Conservation (phyloP, 495 filamentous ascomycete species). For the Penicillium egyptiacum region DNA sequence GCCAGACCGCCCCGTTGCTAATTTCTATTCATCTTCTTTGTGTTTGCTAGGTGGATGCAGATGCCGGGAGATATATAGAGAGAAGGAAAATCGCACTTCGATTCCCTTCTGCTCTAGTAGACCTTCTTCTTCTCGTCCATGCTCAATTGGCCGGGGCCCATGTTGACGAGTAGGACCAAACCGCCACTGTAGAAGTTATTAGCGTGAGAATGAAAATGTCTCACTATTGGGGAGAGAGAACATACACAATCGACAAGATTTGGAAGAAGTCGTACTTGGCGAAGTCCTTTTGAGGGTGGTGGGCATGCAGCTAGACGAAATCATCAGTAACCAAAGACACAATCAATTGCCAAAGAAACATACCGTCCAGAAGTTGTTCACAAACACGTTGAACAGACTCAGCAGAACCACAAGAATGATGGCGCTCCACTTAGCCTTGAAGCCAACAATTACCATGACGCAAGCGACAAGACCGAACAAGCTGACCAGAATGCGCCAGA, state of each 20-base stretch:
- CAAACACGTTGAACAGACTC: constrained; percentile 92
- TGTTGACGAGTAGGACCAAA: constrained; percentile 93
- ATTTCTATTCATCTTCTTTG: constrained; percentile 3
- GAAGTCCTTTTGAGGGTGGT: constrained; percentile 99
- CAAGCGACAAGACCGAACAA: constrained; percentile 84
- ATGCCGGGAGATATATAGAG: constrained; percentile 19
- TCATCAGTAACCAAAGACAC: constrained; percentile 2
- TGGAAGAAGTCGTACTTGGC: constrained; percentile 99
- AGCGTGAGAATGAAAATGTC: constrained; percentile 11
- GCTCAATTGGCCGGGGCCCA: constrained; percentile 94
- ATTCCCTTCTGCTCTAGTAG: constrained; percentile 58
- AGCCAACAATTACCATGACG: constrained; percentile 98
- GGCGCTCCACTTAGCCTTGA: constrained; percentile 99
- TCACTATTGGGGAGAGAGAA: constrained; percentile 11
- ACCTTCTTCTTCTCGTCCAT: constrained; percentile 99
- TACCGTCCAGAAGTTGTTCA: constrained; percentile 99
- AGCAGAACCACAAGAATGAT: constrained; percentile 90
- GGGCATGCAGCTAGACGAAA: constrained; percentile 81
- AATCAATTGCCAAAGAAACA: constrained; percentile 37
- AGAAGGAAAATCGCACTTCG: constrained; percentile 3
- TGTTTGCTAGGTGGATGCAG: constrained; percentile 11
- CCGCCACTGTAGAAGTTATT: constrained; percentile 61
- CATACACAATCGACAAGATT: constrained; percentile 95
- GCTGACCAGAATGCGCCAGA: constrained; percentile 80
- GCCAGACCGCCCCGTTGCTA: not conserved